Percentiles rank a stretch among this genome's conserved stretches.
Conservation (phyloP, 1,139 yeast species). For the Kodamaea sp. region DNA sequence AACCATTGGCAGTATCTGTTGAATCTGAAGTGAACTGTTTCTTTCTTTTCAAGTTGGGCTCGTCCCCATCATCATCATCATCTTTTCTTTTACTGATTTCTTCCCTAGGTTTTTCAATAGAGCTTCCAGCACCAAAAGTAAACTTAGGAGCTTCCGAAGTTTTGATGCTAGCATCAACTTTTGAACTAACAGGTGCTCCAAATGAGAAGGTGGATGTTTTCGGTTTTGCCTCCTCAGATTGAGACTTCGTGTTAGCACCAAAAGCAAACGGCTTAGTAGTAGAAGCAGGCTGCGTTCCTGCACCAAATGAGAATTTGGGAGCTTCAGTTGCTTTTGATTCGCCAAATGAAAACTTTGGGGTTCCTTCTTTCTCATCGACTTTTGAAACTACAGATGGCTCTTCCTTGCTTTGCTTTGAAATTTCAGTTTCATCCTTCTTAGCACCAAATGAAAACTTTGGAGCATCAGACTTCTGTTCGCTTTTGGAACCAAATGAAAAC, state of each 20-base stretch:
- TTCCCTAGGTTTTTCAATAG: background rate
- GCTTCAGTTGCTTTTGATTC: background rate
- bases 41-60: no score
- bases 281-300: background rate
- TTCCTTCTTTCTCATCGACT: slow-evolving; percentile 1
- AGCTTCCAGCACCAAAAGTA: slow-evolving; percentile 3
- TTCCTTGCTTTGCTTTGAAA: slow-evolving; percentile 1
- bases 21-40: no score
- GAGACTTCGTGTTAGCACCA: slow-evolving; percentile 1
- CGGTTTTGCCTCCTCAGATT: background rate
- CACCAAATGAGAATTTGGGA: slow-evolving; percentile 8
- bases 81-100: background rate
- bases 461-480: slow-evolving; percentile 2
- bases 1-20: no score
- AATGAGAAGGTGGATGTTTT: slow-evolving; percentile 7
- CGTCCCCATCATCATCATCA: background rate
- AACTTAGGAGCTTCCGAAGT: slow-evolving; percentile 2
- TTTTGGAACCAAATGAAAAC: slow-evolving; percentile 11
- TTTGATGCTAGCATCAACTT: slow-evolving; percentile 11
- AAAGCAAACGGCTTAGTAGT: slow-evolving; percentile 2
- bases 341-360: slow-evolving; percentile 4
- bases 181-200: slow-evolving; percentile 13
- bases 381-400: background rate
- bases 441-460: slow-evolving; percentile 11
- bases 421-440: slow-evolving; percentile 3